phyloP scores from a whole-genome alignment of 495 filamentous ascomycete genomes.

The Trichoderma virens region DNA sequence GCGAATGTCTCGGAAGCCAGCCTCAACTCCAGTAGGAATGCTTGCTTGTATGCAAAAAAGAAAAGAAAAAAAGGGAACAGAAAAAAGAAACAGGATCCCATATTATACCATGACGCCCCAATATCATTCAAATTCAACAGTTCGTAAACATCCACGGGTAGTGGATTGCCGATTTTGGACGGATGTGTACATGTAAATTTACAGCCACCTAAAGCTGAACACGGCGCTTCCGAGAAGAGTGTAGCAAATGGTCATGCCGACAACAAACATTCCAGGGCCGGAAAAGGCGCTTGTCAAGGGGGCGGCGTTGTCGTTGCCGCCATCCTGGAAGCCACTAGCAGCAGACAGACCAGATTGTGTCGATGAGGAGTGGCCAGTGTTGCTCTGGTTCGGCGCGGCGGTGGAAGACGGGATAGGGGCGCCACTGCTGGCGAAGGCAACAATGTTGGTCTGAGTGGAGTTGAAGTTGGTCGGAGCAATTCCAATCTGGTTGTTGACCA shows the following conservation, averaged over 20 bases:
- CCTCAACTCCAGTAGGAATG: neutral
- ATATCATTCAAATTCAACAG: neutral
- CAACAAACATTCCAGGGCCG: neutral
- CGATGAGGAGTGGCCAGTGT: slow-evolving; percentile 13
- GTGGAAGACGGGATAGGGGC: slow-evolving; percentile 45
- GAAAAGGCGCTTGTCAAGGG: slow-evolving; percentile 6
- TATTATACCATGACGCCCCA: neutral
- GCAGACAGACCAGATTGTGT: slow-evolving; percentile 8
- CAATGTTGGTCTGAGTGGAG: slow-evolving; percentile 49
- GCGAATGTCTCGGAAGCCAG: neutral
- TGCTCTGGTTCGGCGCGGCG: slow-evolving; percentile 33
- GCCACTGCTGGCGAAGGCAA: slow-evolving; percentile 40
- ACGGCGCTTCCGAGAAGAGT: neutral
- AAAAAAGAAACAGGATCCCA: neutral
- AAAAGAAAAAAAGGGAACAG: neutral
- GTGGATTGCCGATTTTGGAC: neutral
- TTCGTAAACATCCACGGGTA: neutral
- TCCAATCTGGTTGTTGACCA: slow-evolving; percentile 80
- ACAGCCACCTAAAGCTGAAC: neutral
- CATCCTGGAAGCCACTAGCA: slow-evolving; percentile 15
- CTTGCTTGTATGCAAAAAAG: neutral
- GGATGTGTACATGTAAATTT: neutral
- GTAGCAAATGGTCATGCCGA: neutral
- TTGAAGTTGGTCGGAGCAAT: slow-evolving; percentile 87
- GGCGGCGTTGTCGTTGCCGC: neutral